Evolutionary conservation across 352 stramenopile genomes (phyloP), one percentile per base, ranked within the genome.

Genomic region (Phytopythium montanum): DNA sequence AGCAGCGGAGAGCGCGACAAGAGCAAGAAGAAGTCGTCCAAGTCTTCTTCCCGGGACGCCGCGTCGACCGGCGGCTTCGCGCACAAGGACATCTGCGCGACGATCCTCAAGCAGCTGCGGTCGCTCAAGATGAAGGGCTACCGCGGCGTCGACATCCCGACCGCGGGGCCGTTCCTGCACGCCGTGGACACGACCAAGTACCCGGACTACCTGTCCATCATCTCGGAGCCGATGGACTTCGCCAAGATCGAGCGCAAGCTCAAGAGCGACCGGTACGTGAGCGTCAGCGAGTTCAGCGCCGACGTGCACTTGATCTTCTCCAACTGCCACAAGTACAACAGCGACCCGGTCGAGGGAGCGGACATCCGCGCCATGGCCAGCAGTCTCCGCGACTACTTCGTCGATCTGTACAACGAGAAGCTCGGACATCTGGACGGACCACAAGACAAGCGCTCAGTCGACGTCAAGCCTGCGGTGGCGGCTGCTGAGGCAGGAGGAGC

Each of bases 271-370:
- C 82, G 86, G 0, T 95, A 95, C 51, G 67, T 65, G 33, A 87
- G 81, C 31, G 64, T 89, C 31, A 83, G 87, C 45, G 84, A 92
- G 54, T 95, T 95, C 60, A 87, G 80, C 48, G 86, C 86, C 10
- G 86, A 95, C 50, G 82, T 95, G 8, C 84, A 94, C 50, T 67
- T 95, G 64, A 94, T 95, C 19, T 94, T 95, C 66, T 90, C 84
- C 29, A 95, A 95, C 57, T 95, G 86, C 41, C 77, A 92, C 73
- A 94, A 94, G 69, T 95, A 95, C 66, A 95, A 95, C 65, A 93
- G 79, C 51, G 86, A 95, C 68, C 86, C 86, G 5, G 62, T 93
- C 14, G 82, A 95, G 76, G 81, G 86, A 5, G 86, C 86, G 1
- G 86, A 95, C 58, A 95, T 95, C 55, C 86, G 86, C 56, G 84